Evolutionary conservation across 371 early-diverging fungal species (phyloP).

Genomic region (Mortierella sp.): DNA sequence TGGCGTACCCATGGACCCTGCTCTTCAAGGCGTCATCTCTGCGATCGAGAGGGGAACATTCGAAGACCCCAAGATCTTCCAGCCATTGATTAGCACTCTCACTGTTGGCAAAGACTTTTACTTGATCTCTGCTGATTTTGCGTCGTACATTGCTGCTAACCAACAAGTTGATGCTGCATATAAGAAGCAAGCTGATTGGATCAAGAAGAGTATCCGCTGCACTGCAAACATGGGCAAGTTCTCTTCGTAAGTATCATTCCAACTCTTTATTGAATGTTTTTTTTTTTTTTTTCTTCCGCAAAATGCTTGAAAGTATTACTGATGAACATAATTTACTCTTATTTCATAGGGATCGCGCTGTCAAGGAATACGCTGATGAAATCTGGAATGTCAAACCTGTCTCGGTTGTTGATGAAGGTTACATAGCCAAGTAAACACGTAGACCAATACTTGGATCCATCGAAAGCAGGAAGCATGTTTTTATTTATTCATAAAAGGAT

Average conservation of each 20-base stretch:
- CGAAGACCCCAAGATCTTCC: slow-evolving; percentile 82
- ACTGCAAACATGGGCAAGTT: slow-evolving; percentile 94
- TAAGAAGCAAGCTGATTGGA: slow-evolving; percentile 82
- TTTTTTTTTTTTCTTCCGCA: slow-evolving; percentile 2
- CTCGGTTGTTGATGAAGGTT: slow-evolving; percentile 41
- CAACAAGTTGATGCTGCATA: slow-evolving; percentile 81
- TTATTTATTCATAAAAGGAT: background rate
- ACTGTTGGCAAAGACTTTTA: slow-evolving; percentile 89
- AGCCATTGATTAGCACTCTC: slow-evolving; percentile 81
- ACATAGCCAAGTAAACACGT: background rate
- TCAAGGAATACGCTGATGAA: slow-evolving; percentile 87
- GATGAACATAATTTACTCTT: background rate
- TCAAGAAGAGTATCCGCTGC: slow-evolving; percentile 85
- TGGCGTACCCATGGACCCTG: slow-evolving; percentile 75
- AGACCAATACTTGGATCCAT: background rate
- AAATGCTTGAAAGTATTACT: background rate
- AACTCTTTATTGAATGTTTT: background rate
- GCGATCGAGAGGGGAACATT: slow-evolving; percentile 80
- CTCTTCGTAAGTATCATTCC: slow-evolving; percentile 66
- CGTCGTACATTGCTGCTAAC: slow-evolving; percentile 80
- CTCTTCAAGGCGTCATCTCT: slow-evolving; percentile 81
- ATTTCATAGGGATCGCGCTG: slow-evolving; percentile 71
- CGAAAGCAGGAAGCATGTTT: slow-evolving; percentile 3
- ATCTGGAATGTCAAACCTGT: slow-evolving; percentile 84
- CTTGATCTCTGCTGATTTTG: slow-evolving; percentile 88